These are phyloP conservation scores for Pseudopediastrum boryanum DNA, from an alignment of 139 green algal species.

Conservation along the genomic window DNA sequence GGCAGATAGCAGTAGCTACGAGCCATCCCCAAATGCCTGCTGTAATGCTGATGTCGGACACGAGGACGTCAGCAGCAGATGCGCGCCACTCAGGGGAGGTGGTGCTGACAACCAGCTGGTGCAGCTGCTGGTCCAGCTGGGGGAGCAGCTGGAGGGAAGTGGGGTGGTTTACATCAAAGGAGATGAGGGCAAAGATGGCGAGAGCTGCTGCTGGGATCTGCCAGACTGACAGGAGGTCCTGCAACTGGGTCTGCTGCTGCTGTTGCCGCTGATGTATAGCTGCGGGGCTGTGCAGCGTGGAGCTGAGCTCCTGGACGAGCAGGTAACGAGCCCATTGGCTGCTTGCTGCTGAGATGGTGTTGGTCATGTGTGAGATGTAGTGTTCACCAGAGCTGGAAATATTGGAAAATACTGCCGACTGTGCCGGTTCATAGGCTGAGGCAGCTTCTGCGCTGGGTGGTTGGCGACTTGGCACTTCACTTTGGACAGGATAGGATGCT, in stretches of 20 bases:
- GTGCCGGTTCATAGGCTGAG: too few species aligned
- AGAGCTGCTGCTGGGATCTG: not conserved
- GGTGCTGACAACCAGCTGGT: conserved; percentile 1
- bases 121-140: conserved; percentile 4
- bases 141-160: conserved; percentile 1
- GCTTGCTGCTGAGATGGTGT: too few species aligned
- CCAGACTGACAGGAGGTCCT: not conserved
- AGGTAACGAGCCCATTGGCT: too few species aligned
- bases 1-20: not conserved
- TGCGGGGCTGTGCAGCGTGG: too few species aligned
- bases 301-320: too few species aligned
- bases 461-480: too few species aligned
- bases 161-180: not conserved
- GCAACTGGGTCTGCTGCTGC: conserved; percentile 4
- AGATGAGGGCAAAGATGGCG: not conserved
- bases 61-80: not conserved
- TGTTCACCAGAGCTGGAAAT: too few species aligned
- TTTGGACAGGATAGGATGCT: too few species aligned
- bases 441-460: too few species aligned
- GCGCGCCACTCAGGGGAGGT: not conserved
- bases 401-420: too few species aligned
- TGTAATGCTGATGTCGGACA: conserved; percentile 17
- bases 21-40: conserved; percentile 17
- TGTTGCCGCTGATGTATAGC: not conserved
- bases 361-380: too few species aligned